phyloP scores from a whole-genome alignment of 192 early-diverging fungal species.

The Umbelopsis ramanniana region DNA sequence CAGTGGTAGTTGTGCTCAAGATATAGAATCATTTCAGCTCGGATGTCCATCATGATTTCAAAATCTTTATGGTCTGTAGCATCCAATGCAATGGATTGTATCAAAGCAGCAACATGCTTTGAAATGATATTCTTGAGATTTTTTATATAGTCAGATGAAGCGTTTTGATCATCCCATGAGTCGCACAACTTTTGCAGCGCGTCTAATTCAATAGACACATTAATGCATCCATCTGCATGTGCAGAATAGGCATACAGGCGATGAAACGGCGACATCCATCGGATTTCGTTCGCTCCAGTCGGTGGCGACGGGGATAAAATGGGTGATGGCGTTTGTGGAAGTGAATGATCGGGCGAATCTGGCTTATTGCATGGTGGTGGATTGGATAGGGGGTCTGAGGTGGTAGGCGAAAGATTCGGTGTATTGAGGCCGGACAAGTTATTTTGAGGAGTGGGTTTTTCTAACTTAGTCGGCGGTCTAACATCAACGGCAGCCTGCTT shows the following conservation, averaged over 20 bases:
- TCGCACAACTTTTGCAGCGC: slow-evolving; percentile 7
- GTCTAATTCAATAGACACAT: slow-evolving; percentile 10
- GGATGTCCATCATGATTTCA: slow-evolving; percentile 16
- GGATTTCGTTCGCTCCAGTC: not conserved
- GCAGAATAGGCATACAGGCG: not conserved
- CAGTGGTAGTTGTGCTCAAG: slow-evolving; percentile 2
- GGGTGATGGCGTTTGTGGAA: slow-evolving; percentile 13
- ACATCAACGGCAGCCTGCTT: not conserved
- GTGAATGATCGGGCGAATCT: slow-evolving; percentile 8
- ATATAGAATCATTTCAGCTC: slow-evolving; percentile 10
- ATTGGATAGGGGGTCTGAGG: not conserved
- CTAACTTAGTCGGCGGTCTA: not conserved
- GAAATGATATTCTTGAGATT: not conserved
- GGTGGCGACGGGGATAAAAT: slow-evolving; percentile 1
- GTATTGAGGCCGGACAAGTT: slow-evolving; percentile 3
- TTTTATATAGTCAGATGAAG: not conserved
- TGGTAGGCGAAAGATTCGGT: slow-evolving; percentile 11
- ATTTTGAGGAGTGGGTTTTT: not conserved
- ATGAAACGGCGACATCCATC: not conserved
- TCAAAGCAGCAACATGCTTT: slow-evolving; percentile 12
- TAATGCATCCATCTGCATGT: not conserved
- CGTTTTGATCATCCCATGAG: not conserved
- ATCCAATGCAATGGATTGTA: slow-evolving; percentile 12
- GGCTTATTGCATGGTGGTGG: not conserved
- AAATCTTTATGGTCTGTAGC: slow-evolving; percentile 3